These are phyloP conservation scores for Rachicladosporium sp. DNA, from an alignment of 2,329 filamentous ascomycete genomes.

Conservation along the genomic window DNA sequence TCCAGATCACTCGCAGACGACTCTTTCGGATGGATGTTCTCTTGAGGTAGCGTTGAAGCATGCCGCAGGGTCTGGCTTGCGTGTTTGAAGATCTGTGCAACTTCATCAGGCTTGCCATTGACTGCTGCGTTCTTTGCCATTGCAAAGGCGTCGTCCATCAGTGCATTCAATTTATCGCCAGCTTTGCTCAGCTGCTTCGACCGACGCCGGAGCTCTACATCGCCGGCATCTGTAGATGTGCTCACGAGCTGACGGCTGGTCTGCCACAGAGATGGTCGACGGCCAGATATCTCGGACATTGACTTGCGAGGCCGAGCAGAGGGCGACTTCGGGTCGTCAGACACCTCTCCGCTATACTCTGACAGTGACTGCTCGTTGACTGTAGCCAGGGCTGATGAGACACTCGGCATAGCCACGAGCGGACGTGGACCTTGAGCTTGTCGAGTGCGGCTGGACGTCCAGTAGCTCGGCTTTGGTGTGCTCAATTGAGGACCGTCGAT, in stretches of 20 bases:
- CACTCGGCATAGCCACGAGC: no score
- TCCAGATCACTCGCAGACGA: constrained; percentile 2
- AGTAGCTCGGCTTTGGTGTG: no score
- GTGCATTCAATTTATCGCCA: constrained; percentile 29
- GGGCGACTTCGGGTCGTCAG: no score
- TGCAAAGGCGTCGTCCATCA: constrained; percentile 30
- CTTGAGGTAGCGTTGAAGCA: constrained; percentile 12
- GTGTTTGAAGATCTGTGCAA: constrained; percentile 28
- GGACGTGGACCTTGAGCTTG: no score
- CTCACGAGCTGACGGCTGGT: background rate
- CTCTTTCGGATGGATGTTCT: constrained; percentile 6
- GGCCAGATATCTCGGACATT: no score
- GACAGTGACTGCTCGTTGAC: no score
- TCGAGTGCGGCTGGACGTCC: no score
- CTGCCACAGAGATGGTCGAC: no score
- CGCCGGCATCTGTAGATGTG: constrained; percentile 1
- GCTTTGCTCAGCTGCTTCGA: constrained; percentile 15
- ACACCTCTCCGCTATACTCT: no score
- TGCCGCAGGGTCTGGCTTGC: constrained; percentile 25
- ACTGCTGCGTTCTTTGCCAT: constrained; percentile 25
- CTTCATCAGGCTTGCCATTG: constrained; percentile 23
- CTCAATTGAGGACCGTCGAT: no score
- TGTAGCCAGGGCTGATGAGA: no score
- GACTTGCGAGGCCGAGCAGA: no score
- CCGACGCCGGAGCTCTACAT: constrained; percentile 1